Percentiles rank a stretch among this genome's conserved stretches.
Conservation (phyloP, 2,329 filamentous ascomycete species). For the Beauveria australis region DNA sequence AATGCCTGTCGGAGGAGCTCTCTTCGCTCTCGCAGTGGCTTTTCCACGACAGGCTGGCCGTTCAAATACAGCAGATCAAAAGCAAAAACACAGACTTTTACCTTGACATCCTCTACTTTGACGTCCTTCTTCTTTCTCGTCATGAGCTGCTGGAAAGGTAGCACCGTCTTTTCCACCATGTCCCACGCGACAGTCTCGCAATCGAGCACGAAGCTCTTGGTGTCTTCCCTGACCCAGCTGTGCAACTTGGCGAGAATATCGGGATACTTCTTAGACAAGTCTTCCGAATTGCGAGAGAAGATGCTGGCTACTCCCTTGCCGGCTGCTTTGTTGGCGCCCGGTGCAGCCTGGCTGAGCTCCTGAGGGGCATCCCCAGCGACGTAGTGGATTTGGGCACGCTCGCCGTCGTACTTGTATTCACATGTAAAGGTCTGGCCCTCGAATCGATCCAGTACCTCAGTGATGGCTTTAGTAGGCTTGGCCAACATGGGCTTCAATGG, state of each 20-base stretch:
- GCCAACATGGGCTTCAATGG: slow-evolving; percentile 98
- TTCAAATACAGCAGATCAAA: slow-evolving; percentile 94
- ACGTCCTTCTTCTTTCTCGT: slow-evolving; percentile 97
- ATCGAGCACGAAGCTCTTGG: slow-evolving; percentile 94
- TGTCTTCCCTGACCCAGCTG: slow-evolving; percentile 81
- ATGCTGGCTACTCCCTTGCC: slow-evolving; percentile 77
- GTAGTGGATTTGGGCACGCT: slow-evolving; percentile 97
- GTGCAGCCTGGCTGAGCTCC: slow-evolving; percentile 55
- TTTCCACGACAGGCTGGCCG: slow-evolving; percentile 81
- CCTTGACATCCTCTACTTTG: slow-evolving; percentile 87
- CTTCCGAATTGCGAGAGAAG: slow-evolving; percentile 95
- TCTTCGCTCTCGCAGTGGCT: slow-evolving; percentile 74
- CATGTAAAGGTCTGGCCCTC: slow-evolving; percentile 94
- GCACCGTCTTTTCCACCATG: slow-evolving; percentile 83
- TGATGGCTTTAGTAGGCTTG: slow-evolving; percentile 96
- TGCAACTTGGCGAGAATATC: slow-evolving; percentile 85
- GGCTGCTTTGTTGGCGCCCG: slow-evolving; percentile 55
- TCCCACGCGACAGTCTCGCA: slow-evolving; percentile 99
- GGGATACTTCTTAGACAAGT: slow-evolving; percentile 94
- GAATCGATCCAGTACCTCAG: slow-evolving; percentile 92
- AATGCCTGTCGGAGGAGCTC: slow-evolving; percentile 69
- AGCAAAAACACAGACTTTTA: slow-evolving; percentile 95
- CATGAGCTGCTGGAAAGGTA: slow-evolving; percentile 98
- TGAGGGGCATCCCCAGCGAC: slow-evolving; percentile 72
- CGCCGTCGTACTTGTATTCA: slow-evolving; percentile 98